These are phyloP conservation scores for Bacterosira constricta DNA, from an alignment of 108 stramenopile species.

Conservation along the genomic window DNA sequence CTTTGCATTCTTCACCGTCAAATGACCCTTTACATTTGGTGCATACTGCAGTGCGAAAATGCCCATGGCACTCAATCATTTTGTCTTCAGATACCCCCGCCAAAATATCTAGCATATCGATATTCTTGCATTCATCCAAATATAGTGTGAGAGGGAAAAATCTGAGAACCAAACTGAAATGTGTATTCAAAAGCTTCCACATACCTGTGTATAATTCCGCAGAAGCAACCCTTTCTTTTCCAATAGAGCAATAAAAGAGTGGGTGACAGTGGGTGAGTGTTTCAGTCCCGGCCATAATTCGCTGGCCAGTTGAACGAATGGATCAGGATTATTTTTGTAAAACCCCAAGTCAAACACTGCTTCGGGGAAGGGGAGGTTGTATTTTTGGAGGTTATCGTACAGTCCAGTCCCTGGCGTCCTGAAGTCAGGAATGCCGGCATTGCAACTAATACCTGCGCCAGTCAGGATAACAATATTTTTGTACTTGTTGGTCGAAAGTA, in stretches of 20 bases:
- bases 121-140: slow-evolving; percentile 58
- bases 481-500: slow-evolving; percentile 38
- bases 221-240: slow-evolving; percentile 76
- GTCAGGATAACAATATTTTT: slow-evolving; percentile 48
- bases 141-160: background rate
- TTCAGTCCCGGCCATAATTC: slow-evolving; percentile 88
- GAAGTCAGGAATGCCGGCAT: slow-evolving; percentile 96
- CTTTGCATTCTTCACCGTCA: slow-evolving; percentile 62
- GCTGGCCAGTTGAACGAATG: slow-evolving; percentile 75
- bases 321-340: slow-evolving; percentile 74
- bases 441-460: slow-evolving; percentile 74
- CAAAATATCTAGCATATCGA: slow-evolving; percentile 89
- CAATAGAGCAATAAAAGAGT: slow-evolving; percentile 87
- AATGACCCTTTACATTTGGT: slow-evolving; percentile 48
- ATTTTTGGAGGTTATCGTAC: slow-evolving; percentile 90
- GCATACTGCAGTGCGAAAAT: slow-evolving; percentile 82
- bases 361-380: slow-evolving; percentile 90
- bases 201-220: slow-evolving; percentile 84
- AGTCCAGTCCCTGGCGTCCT: slow-evolving; percentile 89
- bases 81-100: slow-evolving; percentile 82
- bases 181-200: background rate
- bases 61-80: slow-evolving; percentile 93
- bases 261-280: slow-evolving; percentile 86
- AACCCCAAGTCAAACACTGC: slow-evolving; percentile 92
- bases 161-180: background rate